phyloP scores from a whole-genome alignment of 495 filamentous ascomycete genomes.

The Acidiella bohemica region DNA sequence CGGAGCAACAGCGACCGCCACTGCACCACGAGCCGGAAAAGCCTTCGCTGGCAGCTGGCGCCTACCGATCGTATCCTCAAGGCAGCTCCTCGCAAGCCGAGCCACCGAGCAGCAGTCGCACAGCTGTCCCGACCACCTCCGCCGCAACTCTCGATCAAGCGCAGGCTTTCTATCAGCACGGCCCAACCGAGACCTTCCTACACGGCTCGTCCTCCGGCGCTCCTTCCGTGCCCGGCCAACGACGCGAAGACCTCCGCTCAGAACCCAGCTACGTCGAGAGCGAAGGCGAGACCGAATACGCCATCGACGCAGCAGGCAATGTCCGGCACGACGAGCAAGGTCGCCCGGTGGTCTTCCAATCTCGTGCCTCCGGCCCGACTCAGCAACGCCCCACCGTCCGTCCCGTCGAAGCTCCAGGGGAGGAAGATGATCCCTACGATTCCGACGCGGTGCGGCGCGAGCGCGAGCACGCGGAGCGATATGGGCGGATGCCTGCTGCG shows the following conservation, averaged over 20 bases:
- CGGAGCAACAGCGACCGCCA: conserved; percentile 30
- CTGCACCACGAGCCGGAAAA: conserved; percentile 24
- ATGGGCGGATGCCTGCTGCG: conserved; percentile 23
- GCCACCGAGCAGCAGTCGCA: neutral
- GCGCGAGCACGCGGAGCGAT: conserved; percentile 35
- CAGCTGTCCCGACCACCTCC: no score
- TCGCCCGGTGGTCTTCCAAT: conserved; percentile 25
- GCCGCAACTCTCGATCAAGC: no score
- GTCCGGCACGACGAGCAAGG: conserved; percentile 37
- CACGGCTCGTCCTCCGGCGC: conserved; percentile 19
- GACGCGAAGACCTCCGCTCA: conserved; percentile 24
- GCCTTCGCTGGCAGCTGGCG: conserved; percentile 14
- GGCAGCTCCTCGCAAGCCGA: neutral
- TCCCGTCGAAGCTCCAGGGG: conserved; percentile 23
- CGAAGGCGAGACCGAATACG: conserved; percentile 44
- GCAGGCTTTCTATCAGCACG: conserved; percentile 21
- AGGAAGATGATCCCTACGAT: conserved; percentile 43
- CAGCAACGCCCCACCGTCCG: no score
- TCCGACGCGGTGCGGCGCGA: conserved; percentile 36
- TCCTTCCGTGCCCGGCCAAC: neutral
- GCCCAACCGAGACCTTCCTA: conserved; percentile 18
- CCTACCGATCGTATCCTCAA: conserved; percentile 13
- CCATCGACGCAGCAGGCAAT: conserved; percentile 33
- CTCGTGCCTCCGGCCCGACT: no score
- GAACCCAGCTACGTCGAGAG: conserved; percentile 40